Evolutionary conservation across 805 yeast genomes (phyloP).

Genomic region (Pichia rugopelliculosa): DNA sequence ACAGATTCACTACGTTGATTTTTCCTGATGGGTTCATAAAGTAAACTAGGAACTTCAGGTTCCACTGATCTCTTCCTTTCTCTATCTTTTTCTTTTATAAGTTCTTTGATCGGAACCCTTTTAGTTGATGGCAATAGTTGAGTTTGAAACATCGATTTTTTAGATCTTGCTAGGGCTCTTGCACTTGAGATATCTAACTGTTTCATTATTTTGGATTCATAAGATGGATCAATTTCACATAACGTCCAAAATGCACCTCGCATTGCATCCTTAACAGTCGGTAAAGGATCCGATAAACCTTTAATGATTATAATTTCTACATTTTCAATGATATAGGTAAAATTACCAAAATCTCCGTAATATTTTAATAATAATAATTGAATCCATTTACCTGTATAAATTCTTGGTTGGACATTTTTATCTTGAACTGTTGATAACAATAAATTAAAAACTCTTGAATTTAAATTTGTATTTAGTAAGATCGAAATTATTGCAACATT

Average conservation of each 20-base stretch:
- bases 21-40: background rate
- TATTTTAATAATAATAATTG: constrained; percentile 53
- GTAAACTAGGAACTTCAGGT: constrained; percentile 4
- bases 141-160: constrained; percentile 7
- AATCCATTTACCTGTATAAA: constrained; percentile 64
- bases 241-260: constrained; percentile 70
- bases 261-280: constrained; percentile 68
- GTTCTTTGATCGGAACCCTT: constrained; percentile 42
- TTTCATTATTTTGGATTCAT: constrained; percentile 34
- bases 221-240: constrained; percentile 44
- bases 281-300: constrained; percentile 73
- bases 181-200: constrained; percentile 39
- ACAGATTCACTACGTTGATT: background rate
- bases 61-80: constrained; percentile 1
- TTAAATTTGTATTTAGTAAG: constrained; percentile 47
- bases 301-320: constrained; percentile 46
- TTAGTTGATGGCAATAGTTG: constrained; percentile 10
- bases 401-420: constrained; percentile 63
- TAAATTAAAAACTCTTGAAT: constrained; percentile 42
- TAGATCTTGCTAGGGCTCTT: constrained; percentile 56
- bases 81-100: constrained; percentile 35
- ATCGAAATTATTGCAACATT: constrained; percentile 49
- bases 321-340: constrained; percentile 31
- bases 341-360: constrained; percentile 25
- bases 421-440: constrained; percentile 51